These are phyloP conservation scores for Gossypium herbaceum DNA, from an alignment of 345 rosid species.

Conservation along the genomic window DNA sequence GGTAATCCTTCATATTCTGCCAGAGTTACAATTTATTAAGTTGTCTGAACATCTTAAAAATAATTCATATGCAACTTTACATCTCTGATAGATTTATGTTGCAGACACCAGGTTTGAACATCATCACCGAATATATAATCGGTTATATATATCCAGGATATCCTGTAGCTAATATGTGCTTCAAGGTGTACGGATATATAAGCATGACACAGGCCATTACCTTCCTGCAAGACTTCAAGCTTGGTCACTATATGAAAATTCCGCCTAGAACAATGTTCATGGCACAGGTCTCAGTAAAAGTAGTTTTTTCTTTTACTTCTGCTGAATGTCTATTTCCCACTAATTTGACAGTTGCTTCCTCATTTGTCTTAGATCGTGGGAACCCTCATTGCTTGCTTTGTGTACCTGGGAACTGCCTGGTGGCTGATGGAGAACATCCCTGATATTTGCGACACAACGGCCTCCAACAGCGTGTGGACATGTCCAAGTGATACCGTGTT, in stretches of 20 bases:
- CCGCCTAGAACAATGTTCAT: constrained; percentile 97
- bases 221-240: constrained; percentile 94
- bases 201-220: constrained; percentile 89
- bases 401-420: constrained; percentile 87
- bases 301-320: no score
- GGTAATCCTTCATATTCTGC: constrained; percentile 30
- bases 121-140: constrained; percentile 86
- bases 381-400: constrained; percentile 73
- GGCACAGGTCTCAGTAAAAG: constrained; percentile 46
- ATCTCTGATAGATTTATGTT: constrained; percentile 6
- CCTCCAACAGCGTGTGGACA: constrained; percentile 76
- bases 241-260: constrained; percentile 97
- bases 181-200: constrained; percentile 95
- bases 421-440: constrained; percentile 95
- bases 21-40: no score
- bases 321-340: no score
- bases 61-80: background rate
- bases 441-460: constrained; percentile 60
- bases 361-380: constrained; percentile 51
- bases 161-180: constrained; percentile 85
- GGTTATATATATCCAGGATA: constrained; percentile 49
- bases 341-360: no score
- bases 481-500: constrained; percentile 86
- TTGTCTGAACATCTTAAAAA: no score
- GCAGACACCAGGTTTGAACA: constrained; percentile 87